Percentiles rank a stretch among this genome's conserved stretches.
These are phyloP conservation scores for Rhodotorula glutinis DNA, from an alignment of 1,284 basidiomycete species.

Conservation along the genomic window DNA sequence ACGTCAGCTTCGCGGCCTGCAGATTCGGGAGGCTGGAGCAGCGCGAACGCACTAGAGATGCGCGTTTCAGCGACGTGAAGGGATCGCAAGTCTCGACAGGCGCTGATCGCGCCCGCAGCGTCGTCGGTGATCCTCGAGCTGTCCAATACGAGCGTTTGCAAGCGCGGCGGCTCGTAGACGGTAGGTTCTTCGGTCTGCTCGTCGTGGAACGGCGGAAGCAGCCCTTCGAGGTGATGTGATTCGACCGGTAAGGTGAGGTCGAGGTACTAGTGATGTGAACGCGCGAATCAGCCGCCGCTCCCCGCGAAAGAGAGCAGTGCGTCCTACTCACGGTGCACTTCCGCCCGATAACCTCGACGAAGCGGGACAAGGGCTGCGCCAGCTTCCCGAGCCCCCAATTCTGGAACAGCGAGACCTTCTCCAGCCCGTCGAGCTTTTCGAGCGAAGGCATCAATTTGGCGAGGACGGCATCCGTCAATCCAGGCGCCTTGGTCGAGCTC, in stretches of 20 bases:
- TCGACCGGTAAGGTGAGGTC: constrained; percentile 32
- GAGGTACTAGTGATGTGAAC: constrained; percentile 16
- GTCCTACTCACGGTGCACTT: constrained; percentile 15
- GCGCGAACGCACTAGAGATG: constrained; percentile 25
- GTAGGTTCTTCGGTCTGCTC: not conserved
- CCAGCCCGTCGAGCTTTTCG: constrained; percentile 34
- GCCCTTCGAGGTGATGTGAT: constrained; percentile 29
- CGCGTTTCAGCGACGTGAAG: constrained; percentile 37
- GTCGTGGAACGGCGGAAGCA: constrained; percentile 14
- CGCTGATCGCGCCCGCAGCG: constrained; percentile 12
- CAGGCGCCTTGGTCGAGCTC: constrained; percentile 28
- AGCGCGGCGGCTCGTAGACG: constrained; percentile 9
- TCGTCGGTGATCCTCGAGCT: constrained; percentile 24
- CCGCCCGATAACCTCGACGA: constrained; percentile 27
- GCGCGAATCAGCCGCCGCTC: no score
- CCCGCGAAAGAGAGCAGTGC: not conserved
- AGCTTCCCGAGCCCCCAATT: constrained; percentile 22
- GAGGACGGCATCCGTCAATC: constrained; percentile 33
- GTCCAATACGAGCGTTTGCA: constrained; percentile 32
- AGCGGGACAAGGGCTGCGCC: constrained; percentile 21
- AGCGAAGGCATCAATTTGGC: constrained; percentile 33
- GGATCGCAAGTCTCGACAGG: constrained; percentile 22
- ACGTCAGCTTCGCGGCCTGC: not conserved
- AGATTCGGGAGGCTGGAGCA: not conserved
- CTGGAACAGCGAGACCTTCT: constrained; percentile 33